These are phyloP conservation scores for Astraeus odoratus DNA, from an alignment of 768 basidiomycete species.

Conservation along the genomic window DNA sequence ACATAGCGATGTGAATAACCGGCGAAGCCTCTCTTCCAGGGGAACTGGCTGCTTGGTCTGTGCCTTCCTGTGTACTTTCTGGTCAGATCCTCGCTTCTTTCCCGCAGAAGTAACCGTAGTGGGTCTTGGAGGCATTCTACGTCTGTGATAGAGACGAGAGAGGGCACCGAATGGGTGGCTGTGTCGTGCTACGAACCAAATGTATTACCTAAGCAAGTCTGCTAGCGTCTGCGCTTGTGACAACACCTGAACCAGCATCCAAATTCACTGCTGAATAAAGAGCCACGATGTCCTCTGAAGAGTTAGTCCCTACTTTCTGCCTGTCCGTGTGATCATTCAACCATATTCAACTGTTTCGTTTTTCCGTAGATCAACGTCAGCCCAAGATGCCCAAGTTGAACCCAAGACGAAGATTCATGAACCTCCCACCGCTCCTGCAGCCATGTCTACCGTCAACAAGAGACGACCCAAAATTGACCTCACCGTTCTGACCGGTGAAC, in stretches of 20 bases:
- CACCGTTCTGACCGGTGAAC: constrained; percentile 45
- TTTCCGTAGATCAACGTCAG: constrained; percentile 14
- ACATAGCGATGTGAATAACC: constrained; percentile 70
- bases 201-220: constrained; percentile 15
- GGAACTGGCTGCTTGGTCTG: constrained; percentile 14
- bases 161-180: neutral
- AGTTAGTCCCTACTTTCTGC: constrained; percentile 30
- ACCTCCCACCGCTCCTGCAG: constrained; percentile 39
- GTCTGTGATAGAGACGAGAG: neutral
- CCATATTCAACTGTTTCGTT: neutral
- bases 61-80: constrained; percentile 1
- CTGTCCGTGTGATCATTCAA: neutral
- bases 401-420: constrained; percentile 30
- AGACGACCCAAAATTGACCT: constrained; percentile 74
- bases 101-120: too few species aligned
- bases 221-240: neutral
- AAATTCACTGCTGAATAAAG: constrained; percentile 13
- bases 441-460: constrained; percentile 39
- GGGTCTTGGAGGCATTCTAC: too few species aligned
- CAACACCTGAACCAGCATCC: neutral
- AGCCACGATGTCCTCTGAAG: constrained; percentile 44
- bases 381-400: constrained; percentile 28
- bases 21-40: constrained; percentile 33
- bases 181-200: neutral
- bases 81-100: constrained; percentile 5